Evolutionary conservation across 2,329 filamentous ascomycete species (phyloP), one percentile per base, ranked within the genome.

Genomic region (Penicillium glabrum): DNA sequence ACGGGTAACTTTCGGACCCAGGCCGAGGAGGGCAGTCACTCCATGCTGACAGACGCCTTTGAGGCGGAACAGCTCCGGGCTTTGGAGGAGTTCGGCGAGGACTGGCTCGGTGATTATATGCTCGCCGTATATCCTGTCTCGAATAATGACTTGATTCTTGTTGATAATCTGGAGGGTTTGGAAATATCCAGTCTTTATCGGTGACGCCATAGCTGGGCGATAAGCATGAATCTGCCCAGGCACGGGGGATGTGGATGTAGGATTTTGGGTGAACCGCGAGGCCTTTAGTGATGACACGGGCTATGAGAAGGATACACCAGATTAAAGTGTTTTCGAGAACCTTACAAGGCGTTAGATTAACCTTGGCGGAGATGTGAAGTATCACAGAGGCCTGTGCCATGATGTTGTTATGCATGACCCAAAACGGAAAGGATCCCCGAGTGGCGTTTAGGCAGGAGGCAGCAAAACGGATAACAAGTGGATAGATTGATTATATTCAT

Each of bases 11-110:
- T 51, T 54, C 6, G 70, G 74, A 6, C 69, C 72, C 13, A 74
- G 61, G 52, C 67, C 67, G 2, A 77, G 62, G 27, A 75, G 64
- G 14, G 68, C 67, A 7, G 72, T 75, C 26, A 77, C 63, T 26
- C 75, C 74, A 51, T 76, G 69, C 58, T 77, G 74, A 57, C 66
- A 68, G 54, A 77, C 67, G 7, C 71, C 72, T 43, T 56, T 58
- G 2, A 77, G 70, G 16, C 74, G 73, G 9, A 60, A 61, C 13
- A 77, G 54, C 14, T 67, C 69, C 1, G 68, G 62, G 29, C 65
- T 71, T 45, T 65, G 68, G 3, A 77, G 68, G 8, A 77, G 71
- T 21, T 75, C 69, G 13, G 72, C 60, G 6, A 77, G 69, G 2
- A 75, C 67, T 2, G 73, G 72, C 52, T 77, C 75, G 2, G 65